Base-by-base conservation (phyloP, 225 moss, liverwort and hornwort species). In the Ulota crispa region DNA sequence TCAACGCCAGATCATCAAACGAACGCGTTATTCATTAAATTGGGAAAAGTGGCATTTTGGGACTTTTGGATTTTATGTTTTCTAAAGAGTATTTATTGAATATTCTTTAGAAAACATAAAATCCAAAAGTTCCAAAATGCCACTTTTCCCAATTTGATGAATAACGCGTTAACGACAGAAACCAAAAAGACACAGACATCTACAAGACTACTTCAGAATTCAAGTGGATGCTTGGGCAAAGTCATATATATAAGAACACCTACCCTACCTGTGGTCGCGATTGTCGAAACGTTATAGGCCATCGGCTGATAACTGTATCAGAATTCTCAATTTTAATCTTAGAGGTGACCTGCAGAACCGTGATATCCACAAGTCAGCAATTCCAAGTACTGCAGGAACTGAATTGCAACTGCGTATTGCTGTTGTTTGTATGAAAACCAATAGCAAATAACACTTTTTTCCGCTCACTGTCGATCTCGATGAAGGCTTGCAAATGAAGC, bases 101-200 rank as follows among this genome's bases (percentile, higher is more conserved):
- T n/a, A n/a, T n/a, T n/a, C n/a, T n/a, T n/a, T n/a, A n/a, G n/a
- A n/a, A n/a, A n/a, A n/a, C n/a, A n/a, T n/a, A n/a, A n/a, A n/a
- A n/a, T n/a, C n/a, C n/a, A n/a, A n/a, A n/a, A n/a, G n/a, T n/a
- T n/a, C n/a, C n/a, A n/a, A n/a, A n/a, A n/a, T n/a, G n/a, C n/a
- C n/a, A n/a, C n/a, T n/a, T n/a, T n/a, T n/a, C n/a, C n/a, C n/a
- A n/a, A n/a, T n/a, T n/a, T n/a, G n/a, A n/a, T n/a, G n/a, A n/a
- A n/a, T n/a, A n/a, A n/a, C n/a, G n/a, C n/a, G n/a, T n/a, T n/a
- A n/a, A n/a, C 62, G 6, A 28, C 3, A n/a, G 5, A 26, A 43
- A 26, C 13, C 2, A 0, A 15, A 1, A 9, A 16, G 1, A 3
- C 1, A 5, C 8, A 2, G 0, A 12, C 1, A 0, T 0, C 0